These are phyloP conservation scores for Cryoendolithus antarcticus DNA, from an alignment of 2,329 filamentous ascomycete species.

Conservation along the genomic window DNA sequence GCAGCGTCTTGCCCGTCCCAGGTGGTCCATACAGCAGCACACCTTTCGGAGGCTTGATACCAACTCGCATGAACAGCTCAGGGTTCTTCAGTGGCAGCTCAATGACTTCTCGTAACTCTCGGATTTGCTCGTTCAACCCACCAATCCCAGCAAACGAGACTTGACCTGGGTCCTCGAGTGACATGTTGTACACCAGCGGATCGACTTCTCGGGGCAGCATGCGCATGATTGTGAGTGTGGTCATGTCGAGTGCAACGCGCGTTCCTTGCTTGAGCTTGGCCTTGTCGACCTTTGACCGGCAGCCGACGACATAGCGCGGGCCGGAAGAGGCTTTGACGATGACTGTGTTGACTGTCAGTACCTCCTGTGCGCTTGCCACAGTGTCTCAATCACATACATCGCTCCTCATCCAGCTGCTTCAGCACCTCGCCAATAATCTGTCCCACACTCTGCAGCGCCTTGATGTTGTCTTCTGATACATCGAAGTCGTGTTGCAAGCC, in stretches of 20 bases:
- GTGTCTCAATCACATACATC: slow-evolving; percentile 55
- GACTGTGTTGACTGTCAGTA: slow-evolving; percentile 41
- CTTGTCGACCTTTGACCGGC: slow-evolving; percentile 97
- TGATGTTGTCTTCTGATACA: slow-evolving; percentile 97
- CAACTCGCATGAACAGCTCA: slow-evolving; percentile 88
- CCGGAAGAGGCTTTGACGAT: slow-evolving; percentile 98
- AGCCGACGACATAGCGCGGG: slow-evolving; percentile 94
- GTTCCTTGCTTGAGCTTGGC: slow-evolving; percentile 95
- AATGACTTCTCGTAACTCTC: slow-evolving; percentile 93
- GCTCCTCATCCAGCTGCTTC: slow-evolving; percentile 96
- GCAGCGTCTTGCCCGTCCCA: slow-evolving; percentile 89
- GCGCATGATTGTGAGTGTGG: slow-evolving; percentile 98
- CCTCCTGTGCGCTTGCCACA: slow-evolving; percentile 4
- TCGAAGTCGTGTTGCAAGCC: slow-evolving; percentile 89
- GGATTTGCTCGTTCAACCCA: slow-evolving; percentile 94
- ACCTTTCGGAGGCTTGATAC: slow-evolving; percentile 97
- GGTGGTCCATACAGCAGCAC: slow-evolving; percentile 92
- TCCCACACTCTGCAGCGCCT: slow-evolving; percentile 94
- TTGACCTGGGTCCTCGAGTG: slow-evolving; percentile 90
- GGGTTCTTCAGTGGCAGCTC: slow-evolving; percentile 97
- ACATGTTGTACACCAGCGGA: slow-evolving; percentile 99
- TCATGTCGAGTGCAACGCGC: slow-evolving; percentile 96
- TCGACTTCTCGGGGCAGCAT: slow-evolving; percentile 98
- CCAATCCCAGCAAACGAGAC: slow-evolving; percentile 97
- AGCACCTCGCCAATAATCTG: slow-evolving; percentile 99